Conservation (phyloP, 257 asterid genomes). For the Petunia secreta region DNA sequence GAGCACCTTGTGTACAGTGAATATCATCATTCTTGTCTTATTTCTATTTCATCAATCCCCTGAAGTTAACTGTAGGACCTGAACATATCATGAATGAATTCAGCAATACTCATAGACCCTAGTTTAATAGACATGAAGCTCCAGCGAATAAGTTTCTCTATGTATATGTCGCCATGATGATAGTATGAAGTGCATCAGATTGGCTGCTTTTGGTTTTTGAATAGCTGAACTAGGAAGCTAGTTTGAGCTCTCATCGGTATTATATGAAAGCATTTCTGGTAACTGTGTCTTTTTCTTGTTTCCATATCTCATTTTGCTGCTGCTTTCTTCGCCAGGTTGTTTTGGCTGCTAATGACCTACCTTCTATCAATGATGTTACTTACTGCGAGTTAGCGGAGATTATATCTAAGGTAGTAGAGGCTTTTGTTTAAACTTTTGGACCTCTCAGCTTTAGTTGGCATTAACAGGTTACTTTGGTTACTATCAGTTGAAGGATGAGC, state of each 20-base stretch:
- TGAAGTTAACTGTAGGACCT: not conserved
- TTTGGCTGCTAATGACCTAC: conserved; percentile 92
- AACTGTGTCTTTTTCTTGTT: not conserved
- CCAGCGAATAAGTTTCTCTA: not conserved
- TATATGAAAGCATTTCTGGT: conserved; percentile 2
- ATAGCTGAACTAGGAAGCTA: not conserved
- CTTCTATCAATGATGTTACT: conserved; percentile 93
- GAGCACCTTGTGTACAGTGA: not conserved
- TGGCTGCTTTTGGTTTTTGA: not conserved
- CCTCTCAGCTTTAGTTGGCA: conserved; percentile 28
- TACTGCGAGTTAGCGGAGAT: conserved; percentile 76
- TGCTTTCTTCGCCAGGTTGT: conserved; percentile 63
- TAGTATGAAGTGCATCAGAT: not conserved
- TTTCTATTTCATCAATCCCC: not conserved
- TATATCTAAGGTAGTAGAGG: conserved; percentile 62
- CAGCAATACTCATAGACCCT: not conserved
- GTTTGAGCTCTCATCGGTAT: not conserved
- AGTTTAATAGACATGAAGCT: not conserved
- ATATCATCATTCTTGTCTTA: not conserved
- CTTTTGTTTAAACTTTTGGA: conserved; percentile 22
- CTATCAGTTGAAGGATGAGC: conserved; percentile 82
- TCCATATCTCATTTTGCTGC: not conserved
- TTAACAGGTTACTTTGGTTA: conserved; percentile 27
- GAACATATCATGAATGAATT: not conserved
- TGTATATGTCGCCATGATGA: not conserved